Conservation (phyloP, 2,329 filamentous ascomycete species). For the Pezicula rhizophila region DNA sequence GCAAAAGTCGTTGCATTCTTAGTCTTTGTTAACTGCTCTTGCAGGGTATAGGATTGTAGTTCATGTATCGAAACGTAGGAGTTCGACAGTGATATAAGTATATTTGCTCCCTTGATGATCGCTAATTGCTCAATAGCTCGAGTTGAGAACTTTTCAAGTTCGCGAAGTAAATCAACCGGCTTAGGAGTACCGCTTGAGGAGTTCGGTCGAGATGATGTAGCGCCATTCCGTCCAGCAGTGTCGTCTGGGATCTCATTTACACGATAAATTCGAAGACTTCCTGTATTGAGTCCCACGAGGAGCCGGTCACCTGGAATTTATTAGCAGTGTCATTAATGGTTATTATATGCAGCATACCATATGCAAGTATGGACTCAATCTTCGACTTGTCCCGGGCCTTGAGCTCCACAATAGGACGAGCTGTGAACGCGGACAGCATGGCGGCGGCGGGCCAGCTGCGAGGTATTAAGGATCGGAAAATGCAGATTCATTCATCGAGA, state of each 20-base stretch:
- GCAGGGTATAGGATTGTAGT: slow-evolving; percentile 73
- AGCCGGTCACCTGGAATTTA: slow-evolving; percentile 67
- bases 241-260: slow-evolving; percentile 62
- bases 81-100: slow-evolving; percentile 85
- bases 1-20: slow-evolving; percentile 88
- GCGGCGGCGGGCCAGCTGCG: slow-evolving; percentile 29
- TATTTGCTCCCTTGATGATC: slow-evolving; percentile 90
- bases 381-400: slow-evolving; percentile 91
- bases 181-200: slow-evolving; percentile 31
- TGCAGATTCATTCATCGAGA: slow-evolving; percentile 14
- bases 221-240: slow-evolving; percentile 32
- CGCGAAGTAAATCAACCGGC: slow-evolving; percentile 78
- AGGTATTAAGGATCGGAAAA: slow-evolving; percentile 5
- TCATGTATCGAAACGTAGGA: slow-evolving; percentile 87
- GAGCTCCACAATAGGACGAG: slow-evolving; percentile 94
- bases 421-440: slow-evolving; percentile 97
- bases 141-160: slow-evolving; percentile 89
- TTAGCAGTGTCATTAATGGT: slow-evolving; percentile 8
- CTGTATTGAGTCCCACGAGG: slow-evolving; percentile 86
- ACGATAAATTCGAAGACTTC: slow-evolving; percentile 82
- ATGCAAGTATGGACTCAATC: slow-evolving; percentile 91
- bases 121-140: slow-evolving; percentile 89
- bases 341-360: slow-evolving; percentile 49
- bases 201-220: slow-evolving; percentile 21
- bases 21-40: slow-evolving; percentile 74